Evolutionary conservation across 352 stramenopile genomes (phyloP), one percentile per base, ranked within the genome.

Genomic region (Phytopythium chamaehyphon): DNA sequence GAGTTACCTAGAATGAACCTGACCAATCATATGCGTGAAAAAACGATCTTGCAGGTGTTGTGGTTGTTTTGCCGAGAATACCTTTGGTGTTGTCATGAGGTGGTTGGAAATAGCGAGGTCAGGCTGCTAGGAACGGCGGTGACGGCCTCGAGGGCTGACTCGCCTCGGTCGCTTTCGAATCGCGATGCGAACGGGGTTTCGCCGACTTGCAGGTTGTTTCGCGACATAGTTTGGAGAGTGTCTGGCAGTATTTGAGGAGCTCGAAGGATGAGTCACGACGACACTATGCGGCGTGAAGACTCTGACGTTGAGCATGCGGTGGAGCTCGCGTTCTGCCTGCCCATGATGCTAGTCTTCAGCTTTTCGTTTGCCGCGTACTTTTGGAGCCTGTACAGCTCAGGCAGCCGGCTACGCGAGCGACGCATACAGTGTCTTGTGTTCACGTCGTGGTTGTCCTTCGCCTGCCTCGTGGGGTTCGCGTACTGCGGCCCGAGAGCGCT

Each of bases 291-390:
- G 21, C 21, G 15, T 16, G 15, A 31, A 50, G 4, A 18, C 5
- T 5, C 44, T n/a, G n/a, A n/a, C n/a, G n/a, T 50, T 26, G 44
- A 50, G 26, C 44, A 51, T 18, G 33, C 39, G 16, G n/a, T 48
- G 7, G 40, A 56, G 22, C 47, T 42, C 24, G 46, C 39, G 24
- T 44, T 64, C 39, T 53, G 49, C 24, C 57, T 60, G 21, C 57
- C 57, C 22, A 39, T 42, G 40, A 56, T 57, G 45, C 51, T 64
- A 26, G 57, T 60, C 19, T 39, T 54, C 31, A 54, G 48, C 46
- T 64, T 64, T 26, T 14, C 43, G 8, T 52, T 64, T 40, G 45
- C 46, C 22, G 31, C 49, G 21, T 49, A 60, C 57, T 60, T 64
- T 36, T 39, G 40, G 40, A 57, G 46, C 4, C 31, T 64, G 9